Conservation (phyloP, 116 monocot species). For the Iris pallida region DNA sequence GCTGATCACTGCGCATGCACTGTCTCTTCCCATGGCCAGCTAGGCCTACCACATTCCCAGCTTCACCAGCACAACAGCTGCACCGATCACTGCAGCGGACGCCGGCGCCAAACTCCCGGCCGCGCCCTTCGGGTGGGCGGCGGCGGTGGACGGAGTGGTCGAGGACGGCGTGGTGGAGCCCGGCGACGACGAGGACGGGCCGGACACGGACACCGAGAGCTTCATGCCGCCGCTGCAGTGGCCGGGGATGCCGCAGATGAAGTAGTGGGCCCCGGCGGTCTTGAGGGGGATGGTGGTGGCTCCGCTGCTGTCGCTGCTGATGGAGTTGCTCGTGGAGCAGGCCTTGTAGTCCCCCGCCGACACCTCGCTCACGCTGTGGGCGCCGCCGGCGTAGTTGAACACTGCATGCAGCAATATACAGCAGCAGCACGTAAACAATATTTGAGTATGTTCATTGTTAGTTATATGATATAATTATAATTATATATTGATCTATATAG, state of each 20-base stretch:
- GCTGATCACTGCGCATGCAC: constrained; percentile 3
- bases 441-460: no score
- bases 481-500: no score
- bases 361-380: constrained; percentile 62
- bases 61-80: constrained; percentile 1
- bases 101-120: constrained; percentile 2
- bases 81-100: background rate
- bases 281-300: constrained; percentile 49
- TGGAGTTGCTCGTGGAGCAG: constrained; percentile 43
- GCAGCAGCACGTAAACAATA: background rate
- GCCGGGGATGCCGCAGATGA: constrained; percentile 46
- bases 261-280: constrained; percentile 45
- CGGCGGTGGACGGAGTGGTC: constrained; percentile 7
- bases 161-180: constrained; percentile 9
- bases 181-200: constrained; percentile 14
- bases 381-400: constrained; percentile 36
- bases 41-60: constrained; percentile 1
- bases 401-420: constrained; percentile 28
- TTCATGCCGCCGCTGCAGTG: constrained; percentile 83
- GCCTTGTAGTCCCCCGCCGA: constrained; percentile 35
- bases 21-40: constrained; percentile 21
- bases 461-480: no score
- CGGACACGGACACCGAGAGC: constrained; percentile 39
- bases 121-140: background rate
- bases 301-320: constrained; percentile 46